Evolutionary conservation across 1,284 basidiomycete genomes (phyloP), one percentile per base, ranked within the genome.

Genomic region (Cutaneotrichosporon mucoides): DNA sequence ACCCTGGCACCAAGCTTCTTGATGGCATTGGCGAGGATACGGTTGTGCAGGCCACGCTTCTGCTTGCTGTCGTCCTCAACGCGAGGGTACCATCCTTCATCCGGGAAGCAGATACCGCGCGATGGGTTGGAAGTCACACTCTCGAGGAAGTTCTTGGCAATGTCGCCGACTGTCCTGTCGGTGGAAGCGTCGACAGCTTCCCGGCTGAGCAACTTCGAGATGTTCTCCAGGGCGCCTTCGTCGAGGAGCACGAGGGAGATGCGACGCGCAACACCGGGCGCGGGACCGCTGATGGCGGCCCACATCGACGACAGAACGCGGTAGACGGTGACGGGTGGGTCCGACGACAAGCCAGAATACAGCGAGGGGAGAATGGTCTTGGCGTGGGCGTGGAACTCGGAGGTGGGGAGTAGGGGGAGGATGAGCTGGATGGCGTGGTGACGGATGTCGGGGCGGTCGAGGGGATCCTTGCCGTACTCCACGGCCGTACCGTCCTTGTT

Each of bases 61-160:
- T 57, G 66, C 55, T 69, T 64, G 43, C 62, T 56, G 8, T 67
- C 64, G 4, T 62, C 64, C 2, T 81, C 81, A 0, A 73, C 71
- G 8, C 89, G 84, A 2, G 86, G 86, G 70, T 96, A 97, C 93
- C 93, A 97, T 0, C 92, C 93, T 12, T 85, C 83, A 71, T 95
- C 92, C 50, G 81, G 84, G 77, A 95, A 97, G 72, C 92, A 96
- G 24, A 97, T 81, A 0, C 93, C 94, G 15, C 82, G 80, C 0
- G 91, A 91, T 0, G 90, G 89, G 34, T 85, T 85, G 0, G 90
- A 88, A 66, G 88, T 90, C n/a, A 92, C 84, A 7, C 88, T 89
- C 46, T 95, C 83, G 5, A 97, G 79, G 73, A 96, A 96, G 68
- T 93, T 90, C 64, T 92, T 89, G 0, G 85, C 86, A 6, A 96